Conservation (phyloP, 23 red algal genomes). For the Gracilaria gracilis region DNA sequence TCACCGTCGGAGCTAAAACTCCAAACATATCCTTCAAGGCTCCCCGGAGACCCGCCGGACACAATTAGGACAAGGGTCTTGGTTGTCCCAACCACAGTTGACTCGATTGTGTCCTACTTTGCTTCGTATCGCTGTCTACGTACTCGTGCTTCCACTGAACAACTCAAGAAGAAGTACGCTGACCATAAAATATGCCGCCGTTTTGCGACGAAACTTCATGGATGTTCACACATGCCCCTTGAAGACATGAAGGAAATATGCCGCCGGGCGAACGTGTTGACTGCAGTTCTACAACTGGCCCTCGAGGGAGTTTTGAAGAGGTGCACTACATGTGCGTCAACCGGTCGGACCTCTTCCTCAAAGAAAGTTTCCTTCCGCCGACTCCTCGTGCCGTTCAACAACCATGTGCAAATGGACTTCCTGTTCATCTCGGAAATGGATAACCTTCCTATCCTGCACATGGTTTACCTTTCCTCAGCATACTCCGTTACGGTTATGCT, state of each 20-base stretch:
- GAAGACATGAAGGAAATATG: no score
- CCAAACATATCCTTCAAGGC: conserved; percentile 15
- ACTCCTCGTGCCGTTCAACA: conserved; percentile 31
- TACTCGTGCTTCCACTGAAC: conserved; percentile 8
- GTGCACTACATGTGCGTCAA: conserved; percentile 1
- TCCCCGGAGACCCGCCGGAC: background rate
- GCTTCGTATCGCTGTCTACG: background rate
- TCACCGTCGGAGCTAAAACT: background rate
- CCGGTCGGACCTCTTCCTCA: background rate
- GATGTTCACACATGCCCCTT: no score
- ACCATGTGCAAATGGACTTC: conserved; percentile 50
- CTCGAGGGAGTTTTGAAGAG: background rate
- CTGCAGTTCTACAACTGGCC: background rate
- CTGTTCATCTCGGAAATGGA: conserved; percentile 22
- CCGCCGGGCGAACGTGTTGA: background rate
- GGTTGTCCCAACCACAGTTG: background rate
- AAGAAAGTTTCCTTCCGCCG: conserved; percentile 17
- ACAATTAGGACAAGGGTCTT: background rate
- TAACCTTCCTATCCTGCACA: conserved; percentile 29
- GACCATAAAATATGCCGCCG: no score
- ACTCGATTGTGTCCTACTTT: background rate
- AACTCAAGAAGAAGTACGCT: background rate
- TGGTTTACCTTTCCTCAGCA: conserved; percentile 12
- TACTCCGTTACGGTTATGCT: background rate
- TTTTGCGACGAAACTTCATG: no score